Conservation (phyloP, 192 early-diverging fungal species). For the Umbelopsis sp. region DNA sequence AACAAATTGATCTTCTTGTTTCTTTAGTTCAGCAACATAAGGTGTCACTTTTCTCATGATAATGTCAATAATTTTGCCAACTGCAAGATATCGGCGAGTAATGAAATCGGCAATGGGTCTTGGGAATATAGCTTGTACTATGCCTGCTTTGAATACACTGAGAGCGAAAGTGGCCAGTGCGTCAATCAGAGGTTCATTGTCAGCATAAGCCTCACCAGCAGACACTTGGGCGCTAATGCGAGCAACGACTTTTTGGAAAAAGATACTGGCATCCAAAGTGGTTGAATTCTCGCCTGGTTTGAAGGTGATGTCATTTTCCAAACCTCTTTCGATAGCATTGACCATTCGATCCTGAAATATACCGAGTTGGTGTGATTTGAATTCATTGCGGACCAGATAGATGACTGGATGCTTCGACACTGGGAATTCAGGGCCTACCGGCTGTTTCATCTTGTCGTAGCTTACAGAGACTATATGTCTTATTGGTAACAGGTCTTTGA, state of each 20-base stretch:
- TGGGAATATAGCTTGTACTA: conserved; percentile 10
- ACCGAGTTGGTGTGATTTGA: conserved; percentile 12
- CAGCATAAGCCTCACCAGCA: conserved; percentile 19
- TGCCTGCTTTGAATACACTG: conserved; percentile 20
- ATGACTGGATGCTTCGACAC: not conserved
- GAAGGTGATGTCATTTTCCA: not conserved
- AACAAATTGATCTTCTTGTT: not conserved
- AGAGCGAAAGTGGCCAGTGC: conserved; percentile 17
- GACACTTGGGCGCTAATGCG: conserved; percentile 17
- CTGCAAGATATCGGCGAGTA: conserved; percentile 11
- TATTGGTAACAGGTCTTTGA: conserved; percentile 17
- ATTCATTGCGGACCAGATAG: conserved; percentile 15
- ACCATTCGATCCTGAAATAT: conserved; percentile 21
- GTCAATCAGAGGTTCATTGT: not conserved
- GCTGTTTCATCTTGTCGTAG: conserved; percentile 13
- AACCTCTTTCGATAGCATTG: not conserved
- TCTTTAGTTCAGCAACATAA: conserved; percentile 10
- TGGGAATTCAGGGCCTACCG: not conserved
- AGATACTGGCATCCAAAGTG: not conserved
- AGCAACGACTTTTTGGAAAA: not conserved
- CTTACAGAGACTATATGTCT: not conserved
- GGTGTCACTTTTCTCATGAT: conserved; percentile 21
- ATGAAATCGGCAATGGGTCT: conserved; percentile 17
- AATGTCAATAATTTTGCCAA: conserved; percentile 19
- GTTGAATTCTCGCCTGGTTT: conserved; percentile 4